Conservation (phyloP, 2,329 filamentous ascomycete genomes). For the Pseudopyrenochaeta lycopersici region DNA sequence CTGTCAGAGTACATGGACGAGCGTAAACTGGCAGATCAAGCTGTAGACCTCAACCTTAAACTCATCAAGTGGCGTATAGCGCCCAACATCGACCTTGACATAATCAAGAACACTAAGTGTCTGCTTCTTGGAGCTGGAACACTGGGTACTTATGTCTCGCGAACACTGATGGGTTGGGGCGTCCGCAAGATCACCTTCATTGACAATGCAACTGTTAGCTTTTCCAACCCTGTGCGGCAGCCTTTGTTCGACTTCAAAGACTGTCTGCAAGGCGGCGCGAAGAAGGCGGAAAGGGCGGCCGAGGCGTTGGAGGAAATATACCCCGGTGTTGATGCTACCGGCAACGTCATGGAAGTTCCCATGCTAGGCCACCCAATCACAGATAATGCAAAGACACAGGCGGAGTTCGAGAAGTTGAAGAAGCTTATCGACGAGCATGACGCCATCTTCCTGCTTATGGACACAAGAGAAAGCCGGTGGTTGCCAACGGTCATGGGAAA, state of each 20-base stretch:
- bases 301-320: constrained; percentile 86
- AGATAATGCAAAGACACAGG: constrained; percentile 73
- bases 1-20: constrained; percentile 96
- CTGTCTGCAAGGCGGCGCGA: constrained; percentile 82
- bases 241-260: constrained; percentile 91
- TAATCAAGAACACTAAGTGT: constrained; percentile 89
- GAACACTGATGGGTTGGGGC: constrained; percentile 94
- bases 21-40: constrained; percentile 84
- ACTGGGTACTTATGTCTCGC: constrained; percentile 89
- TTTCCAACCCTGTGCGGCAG: constrained; percentile 95
- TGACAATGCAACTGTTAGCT: constrained; percentile 92
- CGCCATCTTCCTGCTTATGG: constrained; percentile 95
- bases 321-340: constrained; percentile 83
- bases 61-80: constrained; percentile 99
- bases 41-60: constrained; percentile 95
- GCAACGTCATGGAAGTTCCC: constrained; percentile 84
- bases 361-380: constrained; percentile 93
- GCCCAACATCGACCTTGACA: constrained; percentile 84
- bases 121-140: constrained; percentile 92
- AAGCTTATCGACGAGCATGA: constrained; percentile 84
- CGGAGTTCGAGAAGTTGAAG: constrained; percentile 79
- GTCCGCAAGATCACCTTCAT: constrained; percentile 95
- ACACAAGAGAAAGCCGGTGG: constrained; percentile 94
- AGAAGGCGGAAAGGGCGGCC: constrained; percentile 84
- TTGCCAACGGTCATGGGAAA: constrained; percentile 96